Base-by-base conservation (phyloP, 352 stramenopile genomes). In the Pilasporangium apinafurcum region DNA sequence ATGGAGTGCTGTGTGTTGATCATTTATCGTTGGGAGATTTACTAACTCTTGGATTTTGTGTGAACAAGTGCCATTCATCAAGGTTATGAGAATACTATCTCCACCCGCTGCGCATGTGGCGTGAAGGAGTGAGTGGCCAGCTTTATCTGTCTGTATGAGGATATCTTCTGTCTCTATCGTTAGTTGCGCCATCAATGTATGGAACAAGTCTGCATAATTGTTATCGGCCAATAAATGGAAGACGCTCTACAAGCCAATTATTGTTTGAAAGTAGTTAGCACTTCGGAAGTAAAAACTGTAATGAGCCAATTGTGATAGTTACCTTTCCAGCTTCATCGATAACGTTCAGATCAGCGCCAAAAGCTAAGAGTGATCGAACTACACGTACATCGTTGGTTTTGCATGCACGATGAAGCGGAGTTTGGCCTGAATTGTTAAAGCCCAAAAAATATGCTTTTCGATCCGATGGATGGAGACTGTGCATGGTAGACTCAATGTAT, bases 151-250 rank as follows among this genome's bases (percentile, higher is more conserved):
- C 7, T 65, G 39, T 5, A 63, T 30, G 0, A 88, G 44, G 29
- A 72, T 42, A 0, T 14, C 14, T 20, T 56, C 44, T 0, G 44
- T 61, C 13, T 46, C 46, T 14, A 48, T n/a, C 4, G 44, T 63
- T 4, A 70, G 32, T 30, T 56, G 53, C 2, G 29, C 10, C 10
- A 56, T 35, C 0, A 82, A 42, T 2, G 62, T 32, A 8, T 44
- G 47, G 29, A 89, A 85, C 16, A 87, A 38, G 0, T 73, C 69
- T 1, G 41, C 62, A 10, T 68, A 46, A 1, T 57, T 51, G 24
- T 66, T 57, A 20, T 74, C 69, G 0, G 59, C 67, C 25, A 74
- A 36, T n/a, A 77, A 27, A 35, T 83, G 68, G 28, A 83, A 83
- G 0, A 68, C 49, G 13, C 42, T 77, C 62, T 75, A 35, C 12